Evolutionary conservation across 2,329 filamentous ascomycete species (phyloP), one percentile per base, ranked within the genome.

Genomic region (Verticillium zaregamsianum): DNA sequence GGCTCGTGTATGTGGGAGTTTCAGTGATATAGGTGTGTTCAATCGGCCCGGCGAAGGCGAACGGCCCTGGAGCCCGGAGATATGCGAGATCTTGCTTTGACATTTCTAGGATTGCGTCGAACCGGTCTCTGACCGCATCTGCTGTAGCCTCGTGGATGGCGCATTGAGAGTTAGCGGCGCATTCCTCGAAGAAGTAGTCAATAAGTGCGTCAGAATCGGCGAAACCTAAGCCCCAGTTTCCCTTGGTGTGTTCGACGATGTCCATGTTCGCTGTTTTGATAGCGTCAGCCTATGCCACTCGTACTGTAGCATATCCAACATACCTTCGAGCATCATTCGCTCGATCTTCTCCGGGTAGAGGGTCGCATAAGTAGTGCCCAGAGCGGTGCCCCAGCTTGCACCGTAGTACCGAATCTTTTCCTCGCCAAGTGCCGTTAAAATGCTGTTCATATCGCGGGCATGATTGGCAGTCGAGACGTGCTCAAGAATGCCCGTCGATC

Each of bases 171-270:
- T 79, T 83, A 39, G 75, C 72, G 66, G 81, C 77, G 68, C 86
- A 89, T 54, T 79, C 77, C 31, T 74, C 70, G 66, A 82, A 84
- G 62, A 88, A 86, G 20, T 72, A 78, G 1, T 77, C 71, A 66
- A 86, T 78, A 11, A 82, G 78, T 58, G 78, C 74, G 68, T 87
- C 84, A 15, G 81, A 79, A 66, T 87, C 80, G 15, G 73, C 73
- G 6, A 84, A 68, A 59, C 82, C 82, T 62, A 79, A 78, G 63
- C 75, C 72, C 59, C 79, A 74, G 0, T 70, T 69, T 15, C 79
- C 75, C 25, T 75, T 71, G 60, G 76, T 79, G 81, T 80, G 85
- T 66, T 83, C 82, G 55, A 80, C 77, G 65, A 85, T 82, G 64
- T 82, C 80, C 17, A 81, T 78, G 55, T 82, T 82, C 23, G 39